Evolutionary conservation across 495 filamentous ascomycete species (phyloP).

Genomic region (Lophium mytilinum): DNA sequence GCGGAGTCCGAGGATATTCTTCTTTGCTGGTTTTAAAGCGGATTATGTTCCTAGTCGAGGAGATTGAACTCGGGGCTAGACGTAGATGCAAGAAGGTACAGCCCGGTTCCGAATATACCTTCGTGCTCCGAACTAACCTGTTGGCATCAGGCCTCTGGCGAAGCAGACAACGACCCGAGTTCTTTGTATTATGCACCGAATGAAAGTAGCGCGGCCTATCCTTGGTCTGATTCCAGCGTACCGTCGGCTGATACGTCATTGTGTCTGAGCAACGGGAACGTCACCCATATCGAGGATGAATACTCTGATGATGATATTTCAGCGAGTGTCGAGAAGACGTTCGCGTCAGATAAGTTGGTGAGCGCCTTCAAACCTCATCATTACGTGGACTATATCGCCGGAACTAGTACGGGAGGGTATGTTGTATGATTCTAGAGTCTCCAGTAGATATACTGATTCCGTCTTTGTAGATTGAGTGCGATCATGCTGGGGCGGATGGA

Average conservation of each 20-base stretch:
- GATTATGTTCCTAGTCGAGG: slow-evolving; percentile 1
- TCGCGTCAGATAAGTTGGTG: background rate
- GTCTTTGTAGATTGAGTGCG: slow-evolving; percentile 1
- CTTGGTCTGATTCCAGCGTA: no score
- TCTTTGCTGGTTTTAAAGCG: slow-evolving; percentile 2
- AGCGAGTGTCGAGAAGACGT: background rate
- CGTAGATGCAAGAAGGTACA: background rate
- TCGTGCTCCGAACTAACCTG: no score
- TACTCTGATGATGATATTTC: background rate
- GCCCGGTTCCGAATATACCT: background rate
- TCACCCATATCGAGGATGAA: background rate
- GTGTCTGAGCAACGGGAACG: background rate
- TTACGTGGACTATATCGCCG: slow-evolving; percentile 7
- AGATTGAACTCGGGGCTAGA: slow-evolving; percentile 2
- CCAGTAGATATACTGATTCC: background rate
- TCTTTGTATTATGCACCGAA: background rate
- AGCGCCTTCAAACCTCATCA: slow-evolving; percentile 6
- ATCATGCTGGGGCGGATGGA: slow-evolving; percentile 5
- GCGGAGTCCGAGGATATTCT: slow-evolving; percentile 2
- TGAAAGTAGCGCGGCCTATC: background rate
- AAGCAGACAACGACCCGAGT: no score
- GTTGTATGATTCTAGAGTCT: background rate
- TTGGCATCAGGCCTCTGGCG: no score
- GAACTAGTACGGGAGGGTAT: slow-evolving; percentile 4
- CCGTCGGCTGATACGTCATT: background rate